A percentile compares a stretch with the other conserved stretches of the same genome.
Conservation (phyloP, 1,284 basidiomycete genomes). For the Hemileia vastatrix region DNA sequence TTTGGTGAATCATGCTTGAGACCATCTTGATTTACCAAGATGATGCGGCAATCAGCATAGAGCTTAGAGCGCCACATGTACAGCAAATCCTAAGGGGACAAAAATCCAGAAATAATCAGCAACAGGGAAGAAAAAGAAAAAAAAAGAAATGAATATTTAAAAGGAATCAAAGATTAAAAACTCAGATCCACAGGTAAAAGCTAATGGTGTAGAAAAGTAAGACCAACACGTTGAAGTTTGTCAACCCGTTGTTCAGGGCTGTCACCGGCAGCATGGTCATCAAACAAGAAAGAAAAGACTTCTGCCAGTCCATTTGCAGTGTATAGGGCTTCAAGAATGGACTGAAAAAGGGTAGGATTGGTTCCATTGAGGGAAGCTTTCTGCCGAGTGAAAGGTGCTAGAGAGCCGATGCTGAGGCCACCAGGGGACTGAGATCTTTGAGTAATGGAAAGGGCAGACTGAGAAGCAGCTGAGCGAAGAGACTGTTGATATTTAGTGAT, state of each 20-base stretch:
- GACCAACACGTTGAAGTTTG: slow-evolving; percentile 15
- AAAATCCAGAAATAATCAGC: background rate
- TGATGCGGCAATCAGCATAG: slow-evolving; percentile 77
- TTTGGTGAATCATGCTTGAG: slow-evolving; percentile 14
- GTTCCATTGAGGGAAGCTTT: slow-evolving; percentile 19
- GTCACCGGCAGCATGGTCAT: slow-evolving; percentile 19
- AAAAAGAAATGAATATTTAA: background rate
- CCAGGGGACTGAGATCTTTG: slow-evolving; percentile 8
- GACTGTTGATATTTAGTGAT: background rate
- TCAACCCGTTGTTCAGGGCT: slow-evolving; percentile 16
- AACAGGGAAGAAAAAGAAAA: background rate
- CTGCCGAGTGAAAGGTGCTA: slow-evolving; percentile 25
- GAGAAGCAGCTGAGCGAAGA: slow-evolving; percentile 12
- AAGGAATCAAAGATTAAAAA: no score
- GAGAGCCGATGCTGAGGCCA: slow-evolving; percentile 5
- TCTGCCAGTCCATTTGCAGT: slow-evolving; percentile 71
- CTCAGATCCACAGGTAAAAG: background rate
- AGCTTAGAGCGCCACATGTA: slow-evolving; percentile 92
- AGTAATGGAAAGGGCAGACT: slow-evolving; percentile 13
- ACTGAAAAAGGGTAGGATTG: slow-evolving; percentile 23
- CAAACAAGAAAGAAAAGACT: slow-evolving; percentile 80
- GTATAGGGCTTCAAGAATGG: slow-evolving; percentile 68
- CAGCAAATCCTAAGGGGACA: slow-evolving; percentile 66
- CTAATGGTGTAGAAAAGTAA: background rate
- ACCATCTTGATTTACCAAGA: slow-evolving; percentile 41